These are phyloP conservation scores for Aspergillus steynii DNA, from an alignment of 495 filamentous ascomycete genomes.

Conservation along the genomic window DNA sequence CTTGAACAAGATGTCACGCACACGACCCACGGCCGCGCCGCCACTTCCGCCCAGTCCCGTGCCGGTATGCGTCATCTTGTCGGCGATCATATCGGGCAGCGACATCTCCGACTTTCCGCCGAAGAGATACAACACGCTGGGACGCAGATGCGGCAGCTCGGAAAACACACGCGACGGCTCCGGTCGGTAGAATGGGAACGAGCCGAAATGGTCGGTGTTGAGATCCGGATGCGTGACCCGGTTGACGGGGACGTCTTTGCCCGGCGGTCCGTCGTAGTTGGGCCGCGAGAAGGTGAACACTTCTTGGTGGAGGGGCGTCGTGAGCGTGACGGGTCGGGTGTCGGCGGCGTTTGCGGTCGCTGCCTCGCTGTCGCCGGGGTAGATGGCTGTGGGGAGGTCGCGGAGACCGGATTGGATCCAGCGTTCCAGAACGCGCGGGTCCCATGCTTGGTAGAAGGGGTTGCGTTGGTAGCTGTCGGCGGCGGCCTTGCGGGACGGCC, in stretches of 20 bases:
- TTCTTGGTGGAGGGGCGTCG: slow-evolving; percentile 61
- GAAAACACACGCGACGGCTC: slow-evolving; percentile 65
- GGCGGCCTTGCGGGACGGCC: slow-evolving; percentile 66
- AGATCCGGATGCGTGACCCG: slow-evolving; percentile 50
- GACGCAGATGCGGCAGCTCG: slow-evolving; percentile 67
- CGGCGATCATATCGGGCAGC: slow-evolving; percentile 44
- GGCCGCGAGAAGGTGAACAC: slow-evolving; percentile 61
- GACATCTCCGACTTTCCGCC: slow-evolving; percentile 66
- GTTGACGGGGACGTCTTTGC: slow-evolving; percentile 39
- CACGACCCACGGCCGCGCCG: slow-evolving; percentile 60
- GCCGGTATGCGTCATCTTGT: slow-evolving; percentile 48
- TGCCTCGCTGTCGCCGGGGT: slow-evolving; percentile 40
- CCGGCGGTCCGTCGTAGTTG: slow-evolving; percentile 44
- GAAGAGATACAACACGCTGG: slow-evolving; percentile 82
- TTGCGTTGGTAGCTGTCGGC: slow-evolving; percentile 56
- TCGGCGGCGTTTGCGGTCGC: slow-evolving; percentile 14
- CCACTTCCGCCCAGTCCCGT: slow-evolving; percentile 52
- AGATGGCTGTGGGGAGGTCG: slow-evolving; percentile 57
- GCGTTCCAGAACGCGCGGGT: slow-evolving; percentile 65
- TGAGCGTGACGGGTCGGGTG: slow-evolving; percentile 54
- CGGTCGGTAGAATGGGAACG: slow-evolving; percentile 71
- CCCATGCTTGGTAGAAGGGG: slow-evolving; percentile 74
- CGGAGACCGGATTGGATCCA: slow-evolving; percentile 69
- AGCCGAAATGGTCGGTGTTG: slow-evolving; percentile 34
- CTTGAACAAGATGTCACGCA: slow-evolving; percentile 64